Evolutionary conservation across 2,329 filamentous ascomycete genomes (phyloP).

Genomic region (Rhexocercosporidium sp.): DNA sequence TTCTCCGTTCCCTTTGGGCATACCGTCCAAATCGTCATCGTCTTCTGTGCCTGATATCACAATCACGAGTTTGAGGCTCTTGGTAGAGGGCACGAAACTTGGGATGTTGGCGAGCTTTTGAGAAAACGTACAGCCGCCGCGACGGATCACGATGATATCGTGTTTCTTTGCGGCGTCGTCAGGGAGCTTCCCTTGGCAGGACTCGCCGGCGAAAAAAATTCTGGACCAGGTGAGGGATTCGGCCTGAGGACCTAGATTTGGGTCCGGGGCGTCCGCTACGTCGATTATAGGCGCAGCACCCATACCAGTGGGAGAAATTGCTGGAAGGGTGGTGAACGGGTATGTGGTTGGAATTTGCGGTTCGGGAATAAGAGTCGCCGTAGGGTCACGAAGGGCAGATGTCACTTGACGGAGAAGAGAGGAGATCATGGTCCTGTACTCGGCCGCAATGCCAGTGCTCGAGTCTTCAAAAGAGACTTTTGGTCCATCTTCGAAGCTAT

Average conservation of each 20-base stretch:
- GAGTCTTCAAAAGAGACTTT: constrained; percentile 29
- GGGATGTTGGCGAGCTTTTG: constrained; percentile 87
- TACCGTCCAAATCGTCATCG: constrained; percentile 37
- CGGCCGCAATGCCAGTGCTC: constrained; percentile 35
- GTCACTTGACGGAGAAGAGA: constrained; percentile 56
- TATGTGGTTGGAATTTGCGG: constrained; percentile 41
- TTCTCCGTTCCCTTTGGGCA: constrained; percentile 44
- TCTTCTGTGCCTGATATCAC: constrained; percentile 65
- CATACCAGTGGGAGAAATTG: constrained; percentile 54
- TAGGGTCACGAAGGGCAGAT: constrained; percentile 53
- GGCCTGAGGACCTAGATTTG: constrained; percentile 40
- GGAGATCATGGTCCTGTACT: constrained; percentile 47
- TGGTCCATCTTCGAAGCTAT: constrained; percentile 24
- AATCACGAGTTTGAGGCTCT: constrained; percentile 79
- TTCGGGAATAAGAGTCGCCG: constrained; percentile 46
- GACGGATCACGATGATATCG: constrained; percentile 80
- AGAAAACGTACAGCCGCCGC: constrained; percentile 85
- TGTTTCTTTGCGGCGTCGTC: constrained; percentile 57
- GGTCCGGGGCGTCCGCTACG: constrained; percentile 48
- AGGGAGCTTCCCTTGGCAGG: constrained; percentile 63
- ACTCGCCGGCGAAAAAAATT: constrained; percentile 73
- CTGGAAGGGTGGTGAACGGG: constrained; percentile 46
- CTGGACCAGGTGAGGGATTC: constrained; percentile 67
- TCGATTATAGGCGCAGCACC: constrained; percentile 75
- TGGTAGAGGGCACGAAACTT: constrained; percentile 65